These are phyloP conservation scores for Rosa rugosa DNA, from an alignment of 306 rosid genomes.

Conservation along the genomic window DNA sequence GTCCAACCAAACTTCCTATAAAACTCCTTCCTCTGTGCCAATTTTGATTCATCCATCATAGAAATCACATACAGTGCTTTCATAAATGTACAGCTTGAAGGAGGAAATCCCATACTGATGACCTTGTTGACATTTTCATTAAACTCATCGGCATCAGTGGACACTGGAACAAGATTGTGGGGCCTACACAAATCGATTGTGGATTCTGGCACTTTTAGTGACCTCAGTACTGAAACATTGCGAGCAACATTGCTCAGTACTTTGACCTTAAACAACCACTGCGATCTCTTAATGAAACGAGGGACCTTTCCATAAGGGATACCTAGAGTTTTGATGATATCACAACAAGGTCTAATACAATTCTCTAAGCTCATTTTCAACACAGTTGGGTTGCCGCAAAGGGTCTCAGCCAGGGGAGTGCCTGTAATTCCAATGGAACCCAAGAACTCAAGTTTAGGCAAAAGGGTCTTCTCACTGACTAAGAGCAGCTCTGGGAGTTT, in stretches of 20 bases:
- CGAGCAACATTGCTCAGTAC: neutral
- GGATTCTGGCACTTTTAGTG: neutral
- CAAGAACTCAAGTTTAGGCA: neutral
- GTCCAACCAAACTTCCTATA: neutral
- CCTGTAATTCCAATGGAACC: neutral
- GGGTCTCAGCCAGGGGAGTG: neutral
- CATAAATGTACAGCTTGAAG: neutral
- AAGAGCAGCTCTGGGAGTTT: neutral
- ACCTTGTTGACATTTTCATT: constrained; percentile 3
- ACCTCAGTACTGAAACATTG: neutral
- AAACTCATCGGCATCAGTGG: neutral
- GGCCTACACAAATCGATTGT: neutral
- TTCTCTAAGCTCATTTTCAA: neutral
- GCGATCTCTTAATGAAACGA: neutral
- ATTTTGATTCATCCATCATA: neutral
- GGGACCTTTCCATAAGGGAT: neutral
- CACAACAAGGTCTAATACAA: neutral
- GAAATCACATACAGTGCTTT: neutral
- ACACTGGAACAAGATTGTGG: neutral
- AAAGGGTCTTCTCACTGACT: neutral
- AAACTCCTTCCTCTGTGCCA: neutral
- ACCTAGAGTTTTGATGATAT: neutral
- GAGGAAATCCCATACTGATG: neutral
- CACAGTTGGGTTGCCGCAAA: neutral
- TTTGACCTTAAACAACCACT: neutral